These are phyloP conservation scores for Zostera marina DNA, from an alignment of 116 monocot species.

Conservation along the genomic window DNA sequence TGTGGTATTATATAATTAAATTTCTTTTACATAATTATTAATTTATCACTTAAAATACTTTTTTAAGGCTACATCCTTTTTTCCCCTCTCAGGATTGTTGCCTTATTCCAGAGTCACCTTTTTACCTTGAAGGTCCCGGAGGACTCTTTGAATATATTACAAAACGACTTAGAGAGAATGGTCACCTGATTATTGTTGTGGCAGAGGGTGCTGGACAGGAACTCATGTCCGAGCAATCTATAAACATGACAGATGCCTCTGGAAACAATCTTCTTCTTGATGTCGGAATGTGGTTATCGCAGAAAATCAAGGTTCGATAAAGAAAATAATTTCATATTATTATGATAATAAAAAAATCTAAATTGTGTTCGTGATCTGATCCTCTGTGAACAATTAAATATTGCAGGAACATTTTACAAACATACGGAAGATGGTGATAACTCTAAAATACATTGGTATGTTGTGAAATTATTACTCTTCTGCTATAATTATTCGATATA, in stretches of 20 bases:
- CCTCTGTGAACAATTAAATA: too few relatives aligned
- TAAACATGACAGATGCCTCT: conserved; percentile 42
- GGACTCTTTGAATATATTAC: conserved; percentile 65
- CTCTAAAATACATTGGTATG: conserved; percentile 33
- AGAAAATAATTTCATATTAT: too few relatives aligned
- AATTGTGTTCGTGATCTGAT: neutral
- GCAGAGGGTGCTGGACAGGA: conserved; percentile 88
- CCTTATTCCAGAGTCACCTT: conserved; percentile 79
- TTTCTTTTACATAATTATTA: too few relatives aligned
- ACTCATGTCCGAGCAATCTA: conserved; percentile 38
- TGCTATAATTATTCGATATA: neutral
- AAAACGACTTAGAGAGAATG: conserved; percentile 54
- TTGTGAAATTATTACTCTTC: neutral
- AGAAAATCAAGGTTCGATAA: conserved; percentile 51
- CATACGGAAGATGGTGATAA: conserved; percentile 21
- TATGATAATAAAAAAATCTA: too few relatives aligned
- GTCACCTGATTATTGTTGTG: conserved; percentile 77
- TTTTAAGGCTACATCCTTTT: neutral
- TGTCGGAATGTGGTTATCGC: conserved; percentile 72
- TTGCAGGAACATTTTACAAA: conserved; percentile 23
- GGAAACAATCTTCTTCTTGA: conserved; percentile 67
- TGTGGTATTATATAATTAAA: conserved; percentile 21
- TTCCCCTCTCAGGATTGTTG: conserved; percentile 47
- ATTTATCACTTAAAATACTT: neutral
- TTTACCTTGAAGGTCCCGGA: conserved; percentile 67